Conservation (phyloP, 768 basidiomycete genomes). For the Boletus rubropictus region DNA sequence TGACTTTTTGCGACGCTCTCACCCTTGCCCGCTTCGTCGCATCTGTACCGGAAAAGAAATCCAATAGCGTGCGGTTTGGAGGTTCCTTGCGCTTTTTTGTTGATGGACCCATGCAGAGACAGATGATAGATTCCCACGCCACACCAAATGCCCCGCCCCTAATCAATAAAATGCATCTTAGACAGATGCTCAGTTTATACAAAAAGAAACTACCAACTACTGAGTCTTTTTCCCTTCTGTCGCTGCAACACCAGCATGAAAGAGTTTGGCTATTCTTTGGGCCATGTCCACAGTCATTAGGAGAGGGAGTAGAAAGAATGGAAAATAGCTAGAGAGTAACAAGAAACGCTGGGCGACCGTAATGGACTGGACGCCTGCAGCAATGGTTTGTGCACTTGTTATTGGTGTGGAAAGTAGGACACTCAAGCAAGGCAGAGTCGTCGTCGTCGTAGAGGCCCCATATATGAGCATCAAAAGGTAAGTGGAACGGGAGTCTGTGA, state of each 20-base stretch:
- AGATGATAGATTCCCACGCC: neutral
- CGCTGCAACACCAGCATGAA: constrained; percentile 22
- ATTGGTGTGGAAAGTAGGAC: constrained; percentile 51
- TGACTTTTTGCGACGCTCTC: constrained; percentile 1
- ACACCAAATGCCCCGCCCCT: neutral
- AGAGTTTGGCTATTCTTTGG: constrained; percentile 32
- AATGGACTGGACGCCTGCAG: constrained; percentile 34
- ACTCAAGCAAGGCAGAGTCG: constrained; percentile 65
- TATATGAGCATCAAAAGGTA: constrained; percentile 67
- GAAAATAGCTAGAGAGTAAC: constrained; percentile 65
- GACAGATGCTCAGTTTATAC: too few relatives aligned
- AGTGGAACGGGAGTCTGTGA: constrained; percentile 44
- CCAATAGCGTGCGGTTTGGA: constrained; percentile 37
- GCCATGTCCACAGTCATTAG: constrained; percentile 73
- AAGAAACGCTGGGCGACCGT: constrained; percentile 47
- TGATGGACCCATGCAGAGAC: constrained; percentile 31
- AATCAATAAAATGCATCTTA: too few relatives aligned
- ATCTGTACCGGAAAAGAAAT: constrained; percentile 39
- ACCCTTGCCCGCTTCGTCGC: constrained; percentile 18
- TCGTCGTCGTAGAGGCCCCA: constrained; percentile 73
- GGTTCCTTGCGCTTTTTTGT: constrained; percentile 34
- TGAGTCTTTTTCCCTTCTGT: constrained; percentile 13
- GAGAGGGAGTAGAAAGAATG: constrained; percentile 69
- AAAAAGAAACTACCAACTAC: constrained; percentile 1
- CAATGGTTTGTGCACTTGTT: constrained; percentile 30